Conservation (phyloP, 2,329 filamentous ascomycete genomes). For the Trichothecium sympodiale region DNA sequence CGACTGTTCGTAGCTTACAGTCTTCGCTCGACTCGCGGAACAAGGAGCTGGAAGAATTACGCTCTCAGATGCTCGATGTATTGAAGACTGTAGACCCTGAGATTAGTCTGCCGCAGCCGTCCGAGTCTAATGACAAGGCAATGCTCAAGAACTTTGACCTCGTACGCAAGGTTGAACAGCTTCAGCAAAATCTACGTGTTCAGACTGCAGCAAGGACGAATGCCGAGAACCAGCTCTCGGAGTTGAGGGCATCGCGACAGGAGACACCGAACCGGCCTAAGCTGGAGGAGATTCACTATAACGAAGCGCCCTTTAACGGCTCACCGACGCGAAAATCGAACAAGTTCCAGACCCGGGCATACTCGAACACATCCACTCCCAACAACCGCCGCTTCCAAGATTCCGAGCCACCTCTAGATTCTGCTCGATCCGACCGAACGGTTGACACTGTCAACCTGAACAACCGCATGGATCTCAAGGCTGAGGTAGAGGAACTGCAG, state of each 20-base stretch:
- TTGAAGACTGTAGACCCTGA: conserved; percentile 81
- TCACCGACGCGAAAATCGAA: conserved; percentile 62
- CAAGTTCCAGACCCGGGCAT: conserved; percentile 43
- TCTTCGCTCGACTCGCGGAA: conserved; percentile 67
- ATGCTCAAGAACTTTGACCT: conserved; percentile 71
- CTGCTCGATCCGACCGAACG: conserved; percentile 73
- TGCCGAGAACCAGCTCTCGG: conserved; percentile 72
- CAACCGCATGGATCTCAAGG: conserved; percentile 80
- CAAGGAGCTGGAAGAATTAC: conserved; percentile 69
- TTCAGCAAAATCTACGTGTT: conserved; percentile 79
- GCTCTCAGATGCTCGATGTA: conserved; percentile 68
- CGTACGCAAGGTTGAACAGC: conserved; percentile 72
- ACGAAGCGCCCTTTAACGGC: conserved; percentile 62
- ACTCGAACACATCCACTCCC: conserved; percentile 69
- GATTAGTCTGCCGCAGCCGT: conserved; percentile 49
- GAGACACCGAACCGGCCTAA: conserved; percentile 63
- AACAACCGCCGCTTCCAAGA: conserved; percentile 46
- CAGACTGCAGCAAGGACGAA: conserved; percentile 71
- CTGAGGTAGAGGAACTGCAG: conserved; percentile 83
- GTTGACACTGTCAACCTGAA: conserved; percentile 73
- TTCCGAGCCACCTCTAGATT: conserved; percentile 55
- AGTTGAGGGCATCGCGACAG: conserved; percentile 60
- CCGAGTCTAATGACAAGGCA: conserved; percentile 49
- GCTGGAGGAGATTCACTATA: conserved; percentile 79
- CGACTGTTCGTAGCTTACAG: conserved; percentile 74